Evolutionary conservation across 176 grass and related monocot species (phyloP), one percentile per base, ranked within the genome.

Genomic region (Phragmites australis): DNA sequence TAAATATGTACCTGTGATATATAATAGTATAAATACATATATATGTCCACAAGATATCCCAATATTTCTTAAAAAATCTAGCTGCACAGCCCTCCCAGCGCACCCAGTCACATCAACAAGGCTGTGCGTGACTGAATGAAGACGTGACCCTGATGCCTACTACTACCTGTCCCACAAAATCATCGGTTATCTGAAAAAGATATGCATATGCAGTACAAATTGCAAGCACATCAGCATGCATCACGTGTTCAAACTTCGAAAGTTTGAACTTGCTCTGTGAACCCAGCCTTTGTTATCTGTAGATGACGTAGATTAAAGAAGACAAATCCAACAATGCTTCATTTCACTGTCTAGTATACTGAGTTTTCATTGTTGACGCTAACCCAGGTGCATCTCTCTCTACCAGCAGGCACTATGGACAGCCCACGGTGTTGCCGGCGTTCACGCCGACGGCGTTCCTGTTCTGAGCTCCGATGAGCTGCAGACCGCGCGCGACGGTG

Each of bases 371-470:
- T 71, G 25, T 48, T 62, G 11, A 25, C 11, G 27, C 61, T 86
- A 34, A 89, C 80, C 48, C 40, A 16, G 31, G 64, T 81, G 4
- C 26, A 37, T 79, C 23, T 75, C 56, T 64, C 23, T 19, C 21
- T 49, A 34, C 73, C 1, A 88, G 67, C 85, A 96, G 93, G 87
- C 77, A 83, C 83, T 90, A 69, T 74, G 76, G 60, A 57, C 71
- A 67, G 6, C 60, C 92, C 15, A 47, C 70, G 62, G 65, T 90
- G 82, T 71, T 96, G 75, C 90, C 90, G 42, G 68, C 85, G 37
- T 93, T 96, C 84, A 29, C 90, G 40, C 93, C 93, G 7, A 79
- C 90, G 56, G 84, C 90, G 6, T 96, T 93, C 87, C 56, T 96
- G 23, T 96, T 96, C 88, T 86, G 77, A 81, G 64, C 76, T 69